Evolutionary conservation across 2,329 filamentous ascomycete genomes (phyloP).

Genomic region (Endothia cerciana): DNA sequence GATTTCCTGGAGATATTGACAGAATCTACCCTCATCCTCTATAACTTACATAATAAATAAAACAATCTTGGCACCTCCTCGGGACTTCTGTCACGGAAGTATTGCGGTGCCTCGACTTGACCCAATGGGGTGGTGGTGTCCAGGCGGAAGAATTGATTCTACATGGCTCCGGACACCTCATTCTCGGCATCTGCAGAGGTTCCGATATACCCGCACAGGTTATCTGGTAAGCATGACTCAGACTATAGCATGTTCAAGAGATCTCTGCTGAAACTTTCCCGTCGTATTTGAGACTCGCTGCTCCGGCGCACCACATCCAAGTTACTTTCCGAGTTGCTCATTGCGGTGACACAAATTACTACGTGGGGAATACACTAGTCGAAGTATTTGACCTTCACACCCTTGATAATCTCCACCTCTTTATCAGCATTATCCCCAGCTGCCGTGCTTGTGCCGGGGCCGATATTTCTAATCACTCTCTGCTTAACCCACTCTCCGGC

Average conservation of each 20-base stretch:
- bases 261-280: neutral
- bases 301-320: neutral
- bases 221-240: too few relatives aligned
- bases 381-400: slow-evolving; percentile 28
- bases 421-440: slow-evolving; percentile 29
- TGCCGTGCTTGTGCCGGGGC: slow-evolving; percentile 15
- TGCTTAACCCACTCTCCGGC: slow-evolving; percentile 39
- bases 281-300: neutral
- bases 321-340: neutral
- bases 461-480: slow-evolving; percentile 33
- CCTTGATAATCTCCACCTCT: slow-evolving; percentile 29
- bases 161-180: too few relatives aligned
- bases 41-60: too few relatives aligned
- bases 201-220: too few relatives aligned
- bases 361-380: slow-evolving; percentile 5
- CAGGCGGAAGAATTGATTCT: too few relatives aligned
- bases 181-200: too few relatives aligned
- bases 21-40: too few relatives aligned
- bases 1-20: too few relatives aligned
- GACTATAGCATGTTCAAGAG: neutral
- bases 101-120: too few relatives aligned
- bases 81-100: too few relatives aligned
- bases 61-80: too few relatives aligned
- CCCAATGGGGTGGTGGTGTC: too few relatives aligned
- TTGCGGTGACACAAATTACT: neutral